Evolutionary conservation across 768 basidiomycete genomes (phyloP), one percentile per base, ranked within the genome.

Genomic region (Tulasnella sp.): DNA sequence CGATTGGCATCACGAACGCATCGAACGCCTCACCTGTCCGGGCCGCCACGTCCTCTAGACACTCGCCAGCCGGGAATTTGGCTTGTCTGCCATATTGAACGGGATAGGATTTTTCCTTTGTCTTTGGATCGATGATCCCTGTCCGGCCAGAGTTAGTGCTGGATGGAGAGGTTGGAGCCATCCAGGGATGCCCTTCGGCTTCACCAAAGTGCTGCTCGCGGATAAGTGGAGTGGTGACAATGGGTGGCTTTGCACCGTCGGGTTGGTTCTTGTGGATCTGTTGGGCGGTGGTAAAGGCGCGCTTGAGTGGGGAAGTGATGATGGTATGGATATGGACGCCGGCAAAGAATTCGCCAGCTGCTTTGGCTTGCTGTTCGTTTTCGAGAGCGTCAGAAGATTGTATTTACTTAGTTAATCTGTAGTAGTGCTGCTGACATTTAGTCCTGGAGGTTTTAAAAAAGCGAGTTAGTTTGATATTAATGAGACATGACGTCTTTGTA

Each of bases 131-230:
- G 27, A 56, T 56, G 5, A 56, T 30, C 21, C 54, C 54, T 24
- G 44, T 5, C 27, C 54, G 34, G 10, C 54, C 54, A 7, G 41
- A 43, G 21, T 38, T 42, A 5, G 29, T 31, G 4, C 38, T 38
- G 11, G 24, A 19, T 5, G 46, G 25, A 15, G 48, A 29, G 45
- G 49, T 52, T 25, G 46, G 25, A 1, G 54, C 50, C 45, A 51
- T 34, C 38, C 59, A 64, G 12, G 59, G 52, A 44, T 63, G 59
- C 46, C 62, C 69, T 65, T 68, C 68, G 52, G 72, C 73, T 56
- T 67, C 66, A 7, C 74, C 74, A 41, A 72, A 75, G 64, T 71
- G 67, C 62, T 75, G 74, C 61, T 75, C 74, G 11, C 72, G 65
- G 3, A 75, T 60, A n/a, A 73, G 51, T 1, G 63, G 58, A 0